Evolutionary conservation across 352 stramenopile species (phyloP).

Genomic region (Phytophthora crassamura): DNA sequence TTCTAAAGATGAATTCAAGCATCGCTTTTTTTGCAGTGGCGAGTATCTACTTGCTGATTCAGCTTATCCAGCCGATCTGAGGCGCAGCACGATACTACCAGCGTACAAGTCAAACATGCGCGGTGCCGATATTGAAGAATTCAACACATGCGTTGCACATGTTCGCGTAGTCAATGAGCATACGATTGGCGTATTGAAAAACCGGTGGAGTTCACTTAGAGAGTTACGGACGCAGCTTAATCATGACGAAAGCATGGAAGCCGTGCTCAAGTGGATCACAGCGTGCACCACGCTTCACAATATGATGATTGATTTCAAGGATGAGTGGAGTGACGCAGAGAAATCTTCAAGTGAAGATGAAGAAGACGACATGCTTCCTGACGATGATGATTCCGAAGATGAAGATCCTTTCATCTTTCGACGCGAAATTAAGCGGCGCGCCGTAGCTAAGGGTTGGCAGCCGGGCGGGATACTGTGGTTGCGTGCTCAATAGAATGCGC

Average conservation of each 20-base stretch:
- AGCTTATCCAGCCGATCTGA: slow-evolving; percentile 16
- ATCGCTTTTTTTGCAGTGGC: slow-evolving; percentile 11
- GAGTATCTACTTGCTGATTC: slow-evolving; percentile 27
- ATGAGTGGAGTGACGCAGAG: background rate
- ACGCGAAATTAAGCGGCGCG: background rate
- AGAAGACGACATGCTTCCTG: too few relatives aligned
- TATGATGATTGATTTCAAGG: slow-evolving; percentile 10
- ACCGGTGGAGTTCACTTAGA: slow-evolving; percentile 25
- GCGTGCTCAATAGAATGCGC: background rate
- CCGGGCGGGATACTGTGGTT: slow-evolving; percentile 5
- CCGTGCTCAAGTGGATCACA: background rate
- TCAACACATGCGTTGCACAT: slow-evolving; percentile 22
- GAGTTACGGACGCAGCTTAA: slow-evolving; percentile 25
- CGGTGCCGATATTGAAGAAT: slow-evolving; percentile 13
- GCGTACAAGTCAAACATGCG: slow-evolving; percentile 7
- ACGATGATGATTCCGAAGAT: slow-evolving; percentile 9
- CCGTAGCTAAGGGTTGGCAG: background rate
- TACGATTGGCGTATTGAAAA: slow-evolving; percentile 30
- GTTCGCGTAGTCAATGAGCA: too few relatives aligned
- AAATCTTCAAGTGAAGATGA: slow-evolving; percentile 2
- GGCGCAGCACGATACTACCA: slow-evolving; percentile 1
- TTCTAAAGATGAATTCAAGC: background rate
- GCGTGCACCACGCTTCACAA: slow-evolving; percentile 16
- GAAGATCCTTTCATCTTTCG: slow-evolving; percentile 10
- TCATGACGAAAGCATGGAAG: background rate